Conservation (phyloP, 805 yeast genomes). For the Phaffomyces antillensis region DNA sequence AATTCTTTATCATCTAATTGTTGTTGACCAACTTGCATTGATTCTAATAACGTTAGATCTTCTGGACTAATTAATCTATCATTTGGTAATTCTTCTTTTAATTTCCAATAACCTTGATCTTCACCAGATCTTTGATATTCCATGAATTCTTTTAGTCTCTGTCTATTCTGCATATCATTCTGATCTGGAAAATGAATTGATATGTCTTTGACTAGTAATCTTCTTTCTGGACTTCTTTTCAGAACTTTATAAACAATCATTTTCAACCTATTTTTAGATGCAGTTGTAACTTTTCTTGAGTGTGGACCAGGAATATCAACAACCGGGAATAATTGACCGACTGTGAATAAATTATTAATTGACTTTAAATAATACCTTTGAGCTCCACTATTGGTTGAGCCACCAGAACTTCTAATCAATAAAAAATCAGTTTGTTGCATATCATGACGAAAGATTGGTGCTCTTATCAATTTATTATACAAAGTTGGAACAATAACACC, state of each 20-base stretch:
- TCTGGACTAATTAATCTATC: conserved; percentile 87
- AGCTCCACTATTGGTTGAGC: conserved; percentile 58
- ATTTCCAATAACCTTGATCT: conserved; percentile 93
- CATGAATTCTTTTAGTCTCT: conserved; percentile 94
- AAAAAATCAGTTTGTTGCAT: conserved; percentile 73
- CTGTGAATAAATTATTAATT: conserved; percentile 70
- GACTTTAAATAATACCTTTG: conserved; percentile 63
- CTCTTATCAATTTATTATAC: conserved; percentile 85
- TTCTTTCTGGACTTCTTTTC: conserved; percentile 62
- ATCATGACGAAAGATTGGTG: conserved; percentile 90
- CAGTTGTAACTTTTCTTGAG: conserved; percentile 90
- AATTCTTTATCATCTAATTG: conserved; percentile 73
- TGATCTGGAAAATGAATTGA: conserved; percentile 94
- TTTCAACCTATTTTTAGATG: conserved; percentile 81
- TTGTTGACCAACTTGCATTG: conserved; percentile 93
- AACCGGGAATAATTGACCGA: conserved; percentile 90
- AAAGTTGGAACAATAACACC: conserved; percentile 92
- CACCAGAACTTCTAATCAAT: conserved; percentile 71
- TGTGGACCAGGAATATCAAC: conserved; percentile 97
- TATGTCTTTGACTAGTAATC: conserved; percentile 81
- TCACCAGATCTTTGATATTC: conserved; percentile 91
- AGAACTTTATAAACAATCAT: conserved; percentile 90
- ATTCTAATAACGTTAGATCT: conserved; percentile 77
- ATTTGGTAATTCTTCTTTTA: conserved; percentile 66
- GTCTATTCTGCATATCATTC: conserved; percentile 95